phyloP scores from a whole-genome alignment of 2,329 filamentous ascomycete genomes.

The Penicillium expansum region DNA sequence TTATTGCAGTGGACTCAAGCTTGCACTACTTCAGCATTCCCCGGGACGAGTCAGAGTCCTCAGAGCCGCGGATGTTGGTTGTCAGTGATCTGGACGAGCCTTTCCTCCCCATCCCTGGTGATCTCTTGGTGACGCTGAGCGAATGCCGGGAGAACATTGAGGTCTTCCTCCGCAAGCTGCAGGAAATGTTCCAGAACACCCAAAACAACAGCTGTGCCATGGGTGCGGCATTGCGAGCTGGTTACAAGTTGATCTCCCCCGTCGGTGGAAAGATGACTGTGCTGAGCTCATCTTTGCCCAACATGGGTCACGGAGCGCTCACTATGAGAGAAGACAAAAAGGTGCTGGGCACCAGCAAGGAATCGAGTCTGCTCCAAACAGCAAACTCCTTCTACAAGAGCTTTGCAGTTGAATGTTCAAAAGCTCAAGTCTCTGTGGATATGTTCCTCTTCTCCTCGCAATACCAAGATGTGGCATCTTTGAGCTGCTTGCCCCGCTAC shows the following conservation, averaged over 20 bases:
- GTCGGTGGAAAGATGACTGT: conserved; percentile 95
- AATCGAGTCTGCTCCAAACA: conserved; percentile 82
- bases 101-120: conserved; percentile 89
- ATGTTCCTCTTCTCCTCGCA: conserved; percentile 97
- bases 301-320: conserved; percentile 82
- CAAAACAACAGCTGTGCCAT: conserved; percentile 88
- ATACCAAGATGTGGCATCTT: conserved; percentile 94
- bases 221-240: conserved; percentile 87
- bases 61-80: conserved; percentile 86
- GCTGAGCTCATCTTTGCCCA: conserved; percentile 83
- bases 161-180: conserved; percentile 82
- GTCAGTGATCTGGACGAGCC: conserved; percentile 95
- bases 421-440: conserved; percentile 96
- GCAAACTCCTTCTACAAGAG: conserved; percentile 98
- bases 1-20: conserved; percentile 91
- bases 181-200: conserved; percentile 95
- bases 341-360: conserved; percentile 87
- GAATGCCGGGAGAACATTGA: conserved; percentile 91
- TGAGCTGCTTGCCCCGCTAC: conserved; percentile 93
- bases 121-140: conserved; percentile 82
- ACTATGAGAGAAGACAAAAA: conserved; percentile 97
- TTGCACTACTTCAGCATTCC: conserved; percentile 96
- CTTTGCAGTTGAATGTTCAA: conserved; percentile 97
- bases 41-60: conserved; percentile 78
- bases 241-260: conserved; percentile 91